Evolutionary conservation across 805 yeast genomes (phyloP), one percentile per base, ranked within the genome.

Genomic region (Starmerella asiatica): DNA sequence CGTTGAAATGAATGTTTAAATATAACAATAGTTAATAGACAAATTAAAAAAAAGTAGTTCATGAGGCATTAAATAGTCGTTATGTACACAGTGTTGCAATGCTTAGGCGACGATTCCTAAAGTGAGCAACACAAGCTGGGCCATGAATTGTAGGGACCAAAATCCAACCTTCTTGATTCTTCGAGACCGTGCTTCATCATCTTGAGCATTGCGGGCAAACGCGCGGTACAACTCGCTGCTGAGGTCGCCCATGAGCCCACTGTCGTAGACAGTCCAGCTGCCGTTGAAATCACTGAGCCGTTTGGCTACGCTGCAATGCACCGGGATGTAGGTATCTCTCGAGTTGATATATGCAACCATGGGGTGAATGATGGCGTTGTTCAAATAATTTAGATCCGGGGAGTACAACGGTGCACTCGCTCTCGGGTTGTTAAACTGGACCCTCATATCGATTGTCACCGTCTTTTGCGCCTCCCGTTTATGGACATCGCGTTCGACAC

Each of bases 271-370:
- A 1, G 98, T 88, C 98, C 98, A 91, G 6, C 94, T 74, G 0
- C 98, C 98, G 52, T 82, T 85, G 57, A 91, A 91, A 54, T 91
- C 98, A 21, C 67, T 64, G 18, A 85, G 60, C 33, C 73, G 70
- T 56, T 91, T 91, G 26, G 79, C 78, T 7, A 91, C 75, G 3
- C 84, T 73, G 54, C 94, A 83, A 45, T 75, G 69, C 43, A 88
- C 76, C 32, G 94, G 95, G 44, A 91, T 86, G 53, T 78, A 81
- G 0, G 97, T 84, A 53, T 82, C 81, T 43, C 81, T 71, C 28
- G 91, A 79, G 56, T 91, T 91, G 56, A 91, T 88, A 58, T 88
- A 91, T 1, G 86, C 96, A 19, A 91, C 94, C 56, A 91, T 86
- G 0, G 98, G 98, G 46, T 94, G 67, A 38, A 91, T 79, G 42